Evolutionary conservation across 2,329 filamentous ascomycete genomes (phyloP).

Genomic region (Monilinia laxa): DNA sequence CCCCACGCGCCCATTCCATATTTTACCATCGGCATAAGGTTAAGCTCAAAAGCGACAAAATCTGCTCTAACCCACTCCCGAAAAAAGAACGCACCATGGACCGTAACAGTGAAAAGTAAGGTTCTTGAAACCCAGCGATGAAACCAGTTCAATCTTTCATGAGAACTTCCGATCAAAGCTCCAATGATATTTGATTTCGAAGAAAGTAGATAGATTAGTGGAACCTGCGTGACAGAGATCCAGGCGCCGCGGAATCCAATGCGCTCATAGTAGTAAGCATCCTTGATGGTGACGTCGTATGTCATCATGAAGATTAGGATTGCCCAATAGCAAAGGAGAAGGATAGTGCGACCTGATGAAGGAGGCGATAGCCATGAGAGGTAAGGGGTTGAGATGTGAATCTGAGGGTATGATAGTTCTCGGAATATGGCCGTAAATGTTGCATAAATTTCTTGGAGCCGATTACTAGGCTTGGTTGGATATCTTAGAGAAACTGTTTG

Average conservation of each 20-base stretch:
- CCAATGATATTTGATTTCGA: constrained; percentile 61
- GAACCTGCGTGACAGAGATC: constrained; percentile 64
- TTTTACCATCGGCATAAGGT: constrained; percentile 62
- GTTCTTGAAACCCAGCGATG: constrained; percentile 71
- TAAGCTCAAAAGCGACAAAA: constrained; percentile 58
- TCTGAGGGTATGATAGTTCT: constrained; percentile 57
- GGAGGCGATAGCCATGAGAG: constrained; percentile 59
- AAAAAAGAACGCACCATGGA: constrained; percentile 71
- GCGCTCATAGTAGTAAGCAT: constrained; percentile 61
- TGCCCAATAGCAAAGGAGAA: constrained; percentile 58
- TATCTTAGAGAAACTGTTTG: constrained; percentile 42
- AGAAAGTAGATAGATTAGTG: constrained; percentile 61
- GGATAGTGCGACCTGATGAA: constrained; percentile 54
- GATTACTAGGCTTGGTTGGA: constrained; percentile 53
- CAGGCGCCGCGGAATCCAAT: constrained; percentile 68
- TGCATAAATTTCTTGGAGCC: constrained; percentile 53
- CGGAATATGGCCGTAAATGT: constrained; percentile 57
- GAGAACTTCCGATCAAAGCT: constrained; percentile 59
- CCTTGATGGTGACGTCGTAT: constrained; percentile 49
- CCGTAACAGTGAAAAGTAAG: constrained; percentile 64
- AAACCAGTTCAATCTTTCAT: constrained; percentile 71
- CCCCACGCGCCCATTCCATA: constrained; percentile 68
- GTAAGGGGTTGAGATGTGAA: constrained; percentile 48
- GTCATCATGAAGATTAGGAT: constrained; percentile 59
- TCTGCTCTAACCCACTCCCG: constrained; percentile 60